Base-by-base conservation (phyloP, 2,329 filamentous ascomycete species). In the Exophiala bonariae region DNA sequence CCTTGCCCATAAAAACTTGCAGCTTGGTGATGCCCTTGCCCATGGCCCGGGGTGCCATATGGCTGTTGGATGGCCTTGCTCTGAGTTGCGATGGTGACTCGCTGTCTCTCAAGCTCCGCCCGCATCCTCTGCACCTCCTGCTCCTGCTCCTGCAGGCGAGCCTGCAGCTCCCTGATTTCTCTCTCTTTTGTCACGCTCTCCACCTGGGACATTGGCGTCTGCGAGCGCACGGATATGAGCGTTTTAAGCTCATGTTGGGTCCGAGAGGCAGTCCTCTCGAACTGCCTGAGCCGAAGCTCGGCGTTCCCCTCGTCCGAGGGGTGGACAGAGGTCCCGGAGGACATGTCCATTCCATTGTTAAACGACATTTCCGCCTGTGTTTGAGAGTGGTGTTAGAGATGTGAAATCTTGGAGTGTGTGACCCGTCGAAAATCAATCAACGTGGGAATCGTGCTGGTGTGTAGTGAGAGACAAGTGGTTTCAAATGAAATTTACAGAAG, bases 161-260 rank as follows among this genome's bases (percentile, higher is more conserved):
- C 26, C 38, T 37, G 41, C 10, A 55, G 41, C 4, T 20, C 14
- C 10, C 35, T 23, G 19, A 55, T 55, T 36, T 55, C 52, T 22
- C 35, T 17, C 23, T 46, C 39, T 19, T 39, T 52, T 14, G 26
- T 35, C 14, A 31, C 26, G 16, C 11, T 32, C 16, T 55, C 45
- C 14, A 34, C 38, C 13, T 32, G 37, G 13, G 51, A 51, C 51
- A 54, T 51, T n/a, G 48, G 52, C 6, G 48, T 55, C n/a, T 34
- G 45, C 6, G 52, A 45, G 30, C 52, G 41, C 10, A 34, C 31
- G 23, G 33, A 41, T 31, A 49, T 49, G 20, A 44, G 34, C 18
- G 30, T 39, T 17, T 49, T 41, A 36, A 55, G 45, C 14, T 55
- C 48, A 30, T 49, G 44, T 39, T 51, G 48, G 13, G 37, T 55